Base-by-base conservation (phyloP, 2,329 filamentous ascomycete species). In the Shiraia sp. region DNA sequence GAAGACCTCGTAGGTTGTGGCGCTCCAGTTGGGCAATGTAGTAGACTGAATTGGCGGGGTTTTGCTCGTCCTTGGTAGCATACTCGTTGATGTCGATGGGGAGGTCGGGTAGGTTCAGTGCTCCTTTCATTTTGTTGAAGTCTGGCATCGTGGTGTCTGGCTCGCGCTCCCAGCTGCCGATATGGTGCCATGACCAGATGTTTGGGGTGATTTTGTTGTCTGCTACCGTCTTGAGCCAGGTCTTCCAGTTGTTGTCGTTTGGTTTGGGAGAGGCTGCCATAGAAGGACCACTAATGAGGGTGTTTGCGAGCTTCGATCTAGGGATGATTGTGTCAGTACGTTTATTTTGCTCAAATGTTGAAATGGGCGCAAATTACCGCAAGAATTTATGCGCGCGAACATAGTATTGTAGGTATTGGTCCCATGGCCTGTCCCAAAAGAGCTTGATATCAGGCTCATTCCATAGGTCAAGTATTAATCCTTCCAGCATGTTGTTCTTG, bases 31-130 rank as follows among this genome's bases (percentile, higher is more conserved):
- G 72, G 2, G 70, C 55, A 24, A 79, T 74, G 62, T 71, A 78
- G 63, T 69, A 79, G 0, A 69, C 75, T 1, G 69, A 60, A 4
- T 61, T 66, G 0, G 69, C 57, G 0, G 75, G 71, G 7, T 70
- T 61, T 39, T 78, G 72, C 47, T 78, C 71, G 6, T 47, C 47
- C 14, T 53, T 63, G 1, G 52, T 55, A 3, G 63, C 75, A 46
- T 79, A 79, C 47, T 79, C 76, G 46, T 79, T 78, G 53, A 79
- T 69, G 44, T 77, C 75, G 25, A 77, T 63, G 1, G 63, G 60
- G 3, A 59, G 57, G 0, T 60, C 46, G 7, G 70, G 66, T 0
- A 73, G 57, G 9, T 45, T 53, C 45, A 72, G 55, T 6, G 43
- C 40, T 4, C 42, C 37, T 1, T 66, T 57, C 2, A 71, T 44